Evolutionary conservation across 768 basidiomycete species (phyloP), one percentile per base, ranked within the genome.

Genomic region (Hygrophorus russula): DNA sequence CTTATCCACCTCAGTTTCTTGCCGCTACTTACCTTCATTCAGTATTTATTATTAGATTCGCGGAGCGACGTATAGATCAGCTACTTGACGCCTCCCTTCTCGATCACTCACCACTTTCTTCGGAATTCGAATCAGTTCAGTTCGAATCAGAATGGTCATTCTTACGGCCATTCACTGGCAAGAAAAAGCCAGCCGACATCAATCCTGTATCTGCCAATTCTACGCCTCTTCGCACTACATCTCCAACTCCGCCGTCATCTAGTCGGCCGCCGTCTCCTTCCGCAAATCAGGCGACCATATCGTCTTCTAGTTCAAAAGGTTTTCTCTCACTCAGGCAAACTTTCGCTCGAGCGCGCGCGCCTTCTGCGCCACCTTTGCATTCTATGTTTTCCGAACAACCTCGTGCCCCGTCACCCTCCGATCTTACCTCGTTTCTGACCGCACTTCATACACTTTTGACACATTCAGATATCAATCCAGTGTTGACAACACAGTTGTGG

Each of bases 91-190:
- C 74, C 1, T 75, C 86, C 0, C 63, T 98, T 39, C 71, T 99
- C 37, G 91, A 97, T 40, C 80, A 85, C 55, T 74, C 82, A 7
- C 74, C 89, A 0, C 68, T 80, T n/a, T 75, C 83, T 1, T 74
- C 77, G 3, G 82, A 85, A 52, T 79, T 90, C 43, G 87, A 86
- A 41, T 72, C 76, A 24, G 69, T 98, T 14, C 82, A 89, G 49
- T 99, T 97, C 55, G 93, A 98, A 61, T 91, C 89, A 4, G 96
- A 98, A 42, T 99, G 96, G 96, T 81, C 83, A 0, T 84, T 90
- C 57, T 63, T 89, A 14, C 74, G 85, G n/a, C 70, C 85, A 5
- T 83, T 89, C 52, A 67, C 67, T 18, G 59, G 66, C 24, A 82
- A 81, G 57, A 80, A 74, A 57, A 85, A 78, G 58, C 56, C 57